phyloP scores from a whole-genome alignment of 352 stramenopile genomes.

The Phytopythium kandeliae region DNA sequence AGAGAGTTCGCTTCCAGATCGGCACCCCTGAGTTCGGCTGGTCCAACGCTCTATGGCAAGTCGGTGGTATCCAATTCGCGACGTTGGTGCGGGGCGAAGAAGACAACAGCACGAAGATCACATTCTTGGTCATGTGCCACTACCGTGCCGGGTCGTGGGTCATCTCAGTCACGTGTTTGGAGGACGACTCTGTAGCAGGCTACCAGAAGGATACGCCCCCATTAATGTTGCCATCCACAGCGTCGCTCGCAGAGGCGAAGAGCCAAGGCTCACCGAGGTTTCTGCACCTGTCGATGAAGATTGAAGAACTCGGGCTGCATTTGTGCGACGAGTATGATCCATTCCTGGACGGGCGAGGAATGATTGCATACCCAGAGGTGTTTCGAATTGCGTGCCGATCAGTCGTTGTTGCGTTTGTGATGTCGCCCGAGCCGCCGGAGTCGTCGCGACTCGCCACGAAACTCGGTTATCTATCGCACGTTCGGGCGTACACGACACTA shows the following conservation, averaged over 20 bases:
- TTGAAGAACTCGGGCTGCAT: conserved; percentile 45
- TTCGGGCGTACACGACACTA: conserved; percentile 55
- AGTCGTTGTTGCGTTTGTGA: conserved; percentile 42
- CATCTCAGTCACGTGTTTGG: conserved; percentile 56
- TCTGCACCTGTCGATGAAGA: conserved; percentile 29
- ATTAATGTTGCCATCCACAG: conserved; percentile 13
- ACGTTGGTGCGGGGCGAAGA: conserved; percentile 27
- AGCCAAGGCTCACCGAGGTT: conserved; percentile 12
- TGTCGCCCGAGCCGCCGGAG: conserved; percentile 46
- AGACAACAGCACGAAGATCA: conserved; percentile 9
- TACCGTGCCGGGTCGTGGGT: conserved; percentile 69
- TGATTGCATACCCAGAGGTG: conserved; percentile 58
- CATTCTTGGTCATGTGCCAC: conserved; percentile 67
- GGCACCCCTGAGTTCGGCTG: conserved; percentile 52
- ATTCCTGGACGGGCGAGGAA: conserved; percentile 17
- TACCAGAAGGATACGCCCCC: conserved; percentile 9
- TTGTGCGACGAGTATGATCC: conserved; percentile 61
- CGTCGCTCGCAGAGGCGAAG: conserved; percentile 7
- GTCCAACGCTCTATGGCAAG: conserved; percentile 79
- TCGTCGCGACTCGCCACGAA: conserved; percentile 28
- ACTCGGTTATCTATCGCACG: conserved; percentile 63
- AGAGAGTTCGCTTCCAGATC: conserved; percentile 59
- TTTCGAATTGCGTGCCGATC: conserved; percentile 28
- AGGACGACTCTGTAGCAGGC: conserved; percentile 30
- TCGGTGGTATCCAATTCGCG: conserved; percentile 79